Percentiles rank a stretch among this genome's conserved stretches.
These are phyloP conservation scores for Suhomyces prunicola DNA, from an alignment of 805 yeast genomes.

Conservation along the genomic window DNA sequence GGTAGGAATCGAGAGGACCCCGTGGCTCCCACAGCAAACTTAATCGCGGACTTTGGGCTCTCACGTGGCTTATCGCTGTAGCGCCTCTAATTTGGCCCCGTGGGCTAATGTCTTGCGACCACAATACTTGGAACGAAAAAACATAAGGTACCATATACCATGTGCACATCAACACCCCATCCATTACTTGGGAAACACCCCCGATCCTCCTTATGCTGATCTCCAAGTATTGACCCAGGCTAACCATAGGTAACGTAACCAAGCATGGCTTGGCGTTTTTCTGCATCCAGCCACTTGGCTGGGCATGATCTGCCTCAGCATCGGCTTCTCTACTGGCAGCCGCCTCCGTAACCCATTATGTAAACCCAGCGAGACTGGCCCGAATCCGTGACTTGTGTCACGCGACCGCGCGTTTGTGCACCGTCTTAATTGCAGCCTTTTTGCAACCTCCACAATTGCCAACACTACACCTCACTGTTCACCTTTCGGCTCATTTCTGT, in stretches of 20 bases:
- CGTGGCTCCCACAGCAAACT: background rate
- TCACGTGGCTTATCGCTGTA: background rate
- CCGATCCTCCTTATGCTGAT: no score
- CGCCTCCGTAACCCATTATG: background rate
- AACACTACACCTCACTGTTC: background rate
- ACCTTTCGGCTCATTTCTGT: background rate
- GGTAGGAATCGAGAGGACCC: background rate
- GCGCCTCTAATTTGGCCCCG: background rate
- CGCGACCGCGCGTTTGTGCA: conserved; percentile 1
- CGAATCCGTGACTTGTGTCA: background rate
- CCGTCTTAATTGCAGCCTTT: background rate
- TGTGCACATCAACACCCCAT: no score
- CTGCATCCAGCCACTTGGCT: background rate
- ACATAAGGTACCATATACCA: no score
- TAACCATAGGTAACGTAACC: no score
- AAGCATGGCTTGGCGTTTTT: background rate
- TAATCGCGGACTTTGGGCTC: background rate
- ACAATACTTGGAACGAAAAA: background rate
- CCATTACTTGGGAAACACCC: no score
- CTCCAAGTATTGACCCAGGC: no score
- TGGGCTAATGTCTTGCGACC: background rate
- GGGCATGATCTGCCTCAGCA: no score
- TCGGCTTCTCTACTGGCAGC: background rate
- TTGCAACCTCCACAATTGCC: background rate
- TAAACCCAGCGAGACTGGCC: background rate